Percentiles rank a stretch among this genome's conserved stretches.
Evolutionary conservation across 768 basidiomycete species (phyloP).

Genomic region (Cystobasidium tubakii): DNA sequence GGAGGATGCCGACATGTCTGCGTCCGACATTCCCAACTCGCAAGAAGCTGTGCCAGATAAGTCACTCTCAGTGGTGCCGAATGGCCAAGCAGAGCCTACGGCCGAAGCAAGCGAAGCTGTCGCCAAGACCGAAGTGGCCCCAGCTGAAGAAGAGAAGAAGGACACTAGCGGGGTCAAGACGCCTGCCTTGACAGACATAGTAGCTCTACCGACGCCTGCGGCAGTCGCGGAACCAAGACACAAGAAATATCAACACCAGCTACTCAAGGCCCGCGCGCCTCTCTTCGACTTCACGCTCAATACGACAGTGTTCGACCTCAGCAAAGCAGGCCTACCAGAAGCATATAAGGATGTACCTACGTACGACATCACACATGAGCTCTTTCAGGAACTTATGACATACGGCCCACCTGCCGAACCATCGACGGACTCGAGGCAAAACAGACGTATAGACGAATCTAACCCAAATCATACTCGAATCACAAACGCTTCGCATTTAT

Average conservation of each 20-base stretch:
- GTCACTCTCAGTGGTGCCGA: neutral
- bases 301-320: slow-evolving; percentile 38
- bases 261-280: slow-evolving; percentile 40
- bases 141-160: neutral
- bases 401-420: slow-evolving; percentile 49
- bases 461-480: slow-evolving; percentile 63
- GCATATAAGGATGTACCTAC: slow-evolving; percentile 17
- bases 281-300: slow-evolving; percentile 39
- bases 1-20: slow-evolving; percentile 48
- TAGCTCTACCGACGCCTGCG: neutral
- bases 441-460: slow-evolving; percentile 67
- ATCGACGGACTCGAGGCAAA: slow-evolving; percentile 57
- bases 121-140: neutral
- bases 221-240: neutral
- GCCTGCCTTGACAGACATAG: neutral
- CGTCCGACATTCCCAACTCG: neutral
- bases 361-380: slow-evolving; percentile 53
- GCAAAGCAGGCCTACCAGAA: slow-evolving; percentile 24
- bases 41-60: neutral
- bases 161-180: neutral
- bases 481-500: slow-evolving; percentile 67
- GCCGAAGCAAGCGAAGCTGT: neutral
- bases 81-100: neutral
- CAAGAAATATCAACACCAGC: slow-evolving; percentile 28
- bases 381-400: slow-evolving; percentile 72